A percentile compares a stretch with the other conserved stretches of the same genome.
Conservation (phyloP, 129 eudicot species). For the Flaveria linearis region DNA sequence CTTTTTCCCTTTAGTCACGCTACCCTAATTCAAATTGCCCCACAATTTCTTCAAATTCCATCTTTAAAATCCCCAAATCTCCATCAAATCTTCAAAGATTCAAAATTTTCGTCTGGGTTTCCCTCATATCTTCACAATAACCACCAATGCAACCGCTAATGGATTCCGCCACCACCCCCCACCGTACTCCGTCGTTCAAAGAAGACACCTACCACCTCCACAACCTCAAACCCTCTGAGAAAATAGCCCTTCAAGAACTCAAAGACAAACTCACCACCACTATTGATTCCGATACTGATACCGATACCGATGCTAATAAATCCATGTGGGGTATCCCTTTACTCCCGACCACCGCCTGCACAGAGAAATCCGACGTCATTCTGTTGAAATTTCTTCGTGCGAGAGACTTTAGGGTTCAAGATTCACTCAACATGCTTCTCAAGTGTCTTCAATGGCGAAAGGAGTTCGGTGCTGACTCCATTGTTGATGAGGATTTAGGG, state of each 20-base stretch:
- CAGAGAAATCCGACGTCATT: slow-evolving; percentile 71
- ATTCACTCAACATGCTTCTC: slow-evolving; percentile 65
- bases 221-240: slow-evolving; percentile 70
- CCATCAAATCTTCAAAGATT: not conserved
- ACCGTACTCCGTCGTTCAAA: slow-evolving; percentile 70
- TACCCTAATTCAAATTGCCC: slow-evolving; percentile 29
- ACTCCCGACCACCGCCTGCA: slow-evolving; percentile 21
- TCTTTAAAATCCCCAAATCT: not conserved
- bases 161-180: slow-evolving; percentile 54
- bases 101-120: slow-evolving; percentile 17
- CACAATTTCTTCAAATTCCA: slow-evolving; percentile 29
- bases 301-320: slow-evolving; percentile 25
- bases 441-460: slow-evolving; percentile 72
- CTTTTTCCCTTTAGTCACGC: slow-evolving; percentile 56
- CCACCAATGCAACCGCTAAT: slow-evolving; percentile 51
- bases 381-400: slow-evolving; percentile 83
- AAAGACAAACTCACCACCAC: slow-evolving; percentile 52
- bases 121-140: slow-evolving; percentile 5
- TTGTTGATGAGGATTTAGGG: slow-evolving; percentile 81
- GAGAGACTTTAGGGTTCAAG: slow-evolving; percentile 73
- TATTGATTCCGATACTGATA: slow-evolving; percentile 26
- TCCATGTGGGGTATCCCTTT: slow-evolving; percentile 83
- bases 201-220: slow-evolving; percentile 90
- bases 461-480: slow-evolving; percentile 70
- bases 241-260: slow-evolving; percentile 65